phyloP scores from a whole-genome alignment of 371 early-diverging fungal genomes.

The Actinomucor elegans region DNA sequence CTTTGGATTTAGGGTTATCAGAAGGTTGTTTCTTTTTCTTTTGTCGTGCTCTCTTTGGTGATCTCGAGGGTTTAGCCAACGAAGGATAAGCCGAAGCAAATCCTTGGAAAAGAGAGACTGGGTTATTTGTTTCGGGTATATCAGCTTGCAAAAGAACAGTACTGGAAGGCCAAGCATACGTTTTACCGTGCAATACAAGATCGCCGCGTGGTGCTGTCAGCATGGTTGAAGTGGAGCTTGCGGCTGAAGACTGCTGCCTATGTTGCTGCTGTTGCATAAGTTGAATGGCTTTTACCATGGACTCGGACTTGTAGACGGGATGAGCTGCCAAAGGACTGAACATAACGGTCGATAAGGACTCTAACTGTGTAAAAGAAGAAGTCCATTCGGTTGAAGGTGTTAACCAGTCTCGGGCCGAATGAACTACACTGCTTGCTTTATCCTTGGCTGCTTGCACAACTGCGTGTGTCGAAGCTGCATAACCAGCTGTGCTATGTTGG shows the following conservation, averaged over 20 bases:
- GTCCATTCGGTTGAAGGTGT: conserved; percentile 36
- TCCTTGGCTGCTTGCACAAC: conserved; percentile 29
- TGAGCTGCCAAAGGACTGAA: conserved; percentile 50
- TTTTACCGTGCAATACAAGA: conserved; percentile 26
- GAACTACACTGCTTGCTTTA: conserved; percentile 28
- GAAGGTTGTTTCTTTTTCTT: conserved; percentile 42
- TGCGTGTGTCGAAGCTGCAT: conserved; percentile 7
- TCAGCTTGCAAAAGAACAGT: conserved; percentile 51
- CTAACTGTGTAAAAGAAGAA: conserved; percentile 36
- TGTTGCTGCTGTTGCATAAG: conserved; percentile 48
- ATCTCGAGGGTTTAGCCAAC: conserved; percentile 27
- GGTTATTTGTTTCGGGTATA: conserved; percentile 57
- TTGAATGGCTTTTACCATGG: conserved; percentile 45
- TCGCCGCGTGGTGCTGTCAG: conserved; percentile 11
- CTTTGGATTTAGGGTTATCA: conserved; percentile 6
- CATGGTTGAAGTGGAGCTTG: conserved; percentile 5
- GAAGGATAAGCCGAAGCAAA: conserved; percentile 62
- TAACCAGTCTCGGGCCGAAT: conserved; percentile 39
- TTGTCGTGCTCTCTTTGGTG: conserved; percentile 26
- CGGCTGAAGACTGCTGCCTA: conserved; percentile 13
- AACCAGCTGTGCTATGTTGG: background rate
- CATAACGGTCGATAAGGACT: conserved; percentile 49
- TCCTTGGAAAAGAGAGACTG: conserved; percentile 63
- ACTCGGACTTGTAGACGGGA: conserved; percentile 47
- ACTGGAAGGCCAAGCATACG: conserved; percentile 43